A percentile compares a stretch with the other conserved stretches of the same genome.
These are phyloP conservation scores for Magnolia kwangsiensis DNA, from an alignment of 164 flowering plant genomes.

Conservation along the genomic window DNA sequence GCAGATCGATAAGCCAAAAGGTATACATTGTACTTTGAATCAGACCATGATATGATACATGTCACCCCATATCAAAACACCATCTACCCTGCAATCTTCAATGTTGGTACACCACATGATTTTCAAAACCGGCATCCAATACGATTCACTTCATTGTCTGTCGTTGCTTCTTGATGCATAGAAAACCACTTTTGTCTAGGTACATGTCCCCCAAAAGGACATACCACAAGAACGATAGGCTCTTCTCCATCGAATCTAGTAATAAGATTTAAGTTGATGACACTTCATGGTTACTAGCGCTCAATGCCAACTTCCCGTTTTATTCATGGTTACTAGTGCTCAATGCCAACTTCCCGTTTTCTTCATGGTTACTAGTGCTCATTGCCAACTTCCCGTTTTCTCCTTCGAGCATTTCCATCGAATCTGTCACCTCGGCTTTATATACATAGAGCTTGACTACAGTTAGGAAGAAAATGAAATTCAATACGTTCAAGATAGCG, in stretches of 20 bases:
- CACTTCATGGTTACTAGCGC: background rate
- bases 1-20: too few species aligned
- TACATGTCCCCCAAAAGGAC: background rate
- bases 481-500: conserved; percentile 45
- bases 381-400: background rate
- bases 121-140: too few species aligned
- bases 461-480: conserved; percentile 45
- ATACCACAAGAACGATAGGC: background rate
- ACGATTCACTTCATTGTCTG: too few species aligned
- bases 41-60: too few species aligned
- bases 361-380: background rate
- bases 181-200: too few species aligned
- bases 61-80: too few species aligned
- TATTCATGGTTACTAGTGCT: background rate
- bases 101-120: too few species aligned
- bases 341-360: too few species aligned
- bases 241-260: background rate
- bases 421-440: conserved; percentile 41
- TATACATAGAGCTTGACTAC: conserved; percentile 45
- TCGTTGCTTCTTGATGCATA: too few species aligned
- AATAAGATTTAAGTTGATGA: background rate
- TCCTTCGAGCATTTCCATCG: background rate
- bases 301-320: background rate
- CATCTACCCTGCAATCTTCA: too few species aligned
- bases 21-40: too few species aligned